These are phyloP conservation scores for Venturia pyrina DNA, from an alignment of 2,329 filamentous ascomycete genomes.

Conservation along the genomic window DNA sequence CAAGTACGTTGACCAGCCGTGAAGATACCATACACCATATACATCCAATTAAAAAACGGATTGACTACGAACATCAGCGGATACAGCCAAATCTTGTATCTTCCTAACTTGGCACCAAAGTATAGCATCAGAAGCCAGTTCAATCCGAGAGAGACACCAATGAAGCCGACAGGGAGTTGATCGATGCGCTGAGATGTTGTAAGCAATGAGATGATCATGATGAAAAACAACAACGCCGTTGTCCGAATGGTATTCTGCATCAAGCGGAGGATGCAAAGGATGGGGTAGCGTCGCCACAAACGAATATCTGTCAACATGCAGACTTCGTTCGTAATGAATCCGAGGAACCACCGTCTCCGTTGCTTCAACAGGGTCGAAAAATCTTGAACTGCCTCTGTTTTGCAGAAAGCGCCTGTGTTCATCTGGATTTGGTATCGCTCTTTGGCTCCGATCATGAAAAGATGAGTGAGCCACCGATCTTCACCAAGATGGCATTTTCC, in stretches of 20 bases:
- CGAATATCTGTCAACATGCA: conserved; percentile 95
- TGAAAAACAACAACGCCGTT: conserved; percentile 86
- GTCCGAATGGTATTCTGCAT: conserved; percentile 96
- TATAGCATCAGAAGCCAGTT: conserved; percentile 97
- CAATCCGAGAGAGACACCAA: conserved; percentile 80
- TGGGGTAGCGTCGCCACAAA: conserved; percentile 82
- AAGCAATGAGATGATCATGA: conserved; percentile 77
- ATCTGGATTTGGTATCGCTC: conserved; percentile 93
- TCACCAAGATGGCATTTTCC: conserved; percentile 92
- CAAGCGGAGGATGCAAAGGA: conserved; percentile 77
- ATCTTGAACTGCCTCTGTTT: conserved; percentile 91
- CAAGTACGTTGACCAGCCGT: conserved; percentile 90
- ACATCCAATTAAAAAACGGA: conserved; percentile 96
- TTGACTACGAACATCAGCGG: conserved; percentile 92
- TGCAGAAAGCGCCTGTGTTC: conserved; percentile 96
- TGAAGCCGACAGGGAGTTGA: conserved; percentile 84
- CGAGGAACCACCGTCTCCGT: conserved; percentile 89
- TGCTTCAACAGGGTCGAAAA: conserved; percentile 84
- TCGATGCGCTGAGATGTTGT: conserved; percentile 70
- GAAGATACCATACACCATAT: conserved; percentile 95
- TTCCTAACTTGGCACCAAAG: conserved; percentile 75
- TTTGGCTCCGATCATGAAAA: conserved; percentile 97
- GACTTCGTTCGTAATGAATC: conserved; percentile 95
- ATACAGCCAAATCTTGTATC: conserved; percentile 92
- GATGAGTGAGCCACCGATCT: conserved; percentile 91